Percentiles rank a stretch among this genome's conserved stretches.
These are phyloP conservation scores for Lepraria neglecta DNA, from an alignment of 495 filamentous ascomycete genomes.

Conservation along the genomic window DNA sequence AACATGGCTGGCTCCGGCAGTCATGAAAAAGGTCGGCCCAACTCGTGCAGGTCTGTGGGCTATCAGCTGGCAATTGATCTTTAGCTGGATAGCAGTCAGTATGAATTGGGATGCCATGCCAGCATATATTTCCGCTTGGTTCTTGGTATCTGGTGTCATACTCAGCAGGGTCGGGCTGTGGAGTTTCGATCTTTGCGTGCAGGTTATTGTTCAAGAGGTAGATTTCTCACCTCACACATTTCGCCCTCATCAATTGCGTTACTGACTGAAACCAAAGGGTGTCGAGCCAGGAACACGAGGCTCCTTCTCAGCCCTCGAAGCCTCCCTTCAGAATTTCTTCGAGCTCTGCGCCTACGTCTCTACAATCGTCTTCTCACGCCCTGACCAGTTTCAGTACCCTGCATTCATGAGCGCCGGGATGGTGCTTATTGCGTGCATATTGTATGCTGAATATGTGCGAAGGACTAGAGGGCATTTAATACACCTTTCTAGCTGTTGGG, in stretches of 20 bases:
- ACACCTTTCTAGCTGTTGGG: slow-evolving; percentile 2
- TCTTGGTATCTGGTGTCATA: slow-evolving; percentile 46
- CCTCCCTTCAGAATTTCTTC: slow-evolving; percentile 57
- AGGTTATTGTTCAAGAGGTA: slow-evolving; percentile 61
- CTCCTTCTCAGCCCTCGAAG: slow-evolving; percentile 56
- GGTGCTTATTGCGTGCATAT: slow-evolving; percentile 41
- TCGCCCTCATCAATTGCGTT: not conserved
- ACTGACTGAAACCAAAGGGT: slow-evolving; percentile 33
- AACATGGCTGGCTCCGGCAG: slow-evolving; percentile 24
- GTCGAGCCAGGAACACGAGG: slow-evolving; percentile 46
- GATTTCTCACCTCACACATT: slow-evolving; percentile 18
- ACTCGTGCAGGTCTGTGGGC: slow-evolving; percentile 59
- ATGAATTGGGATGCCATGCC: slow-evolving; percentile 37
- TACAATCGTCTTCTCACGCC: slow-evolving; percentile 53
- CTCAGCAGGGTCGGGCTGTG: slow-evolving; percentile 60
- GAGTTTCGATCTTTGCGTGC: slow-evolving; percentile 61
- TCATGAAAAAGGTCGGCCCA: slow-evolving; percentile 51
- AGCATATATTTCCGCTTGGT: slow-evolving; percentile 36
- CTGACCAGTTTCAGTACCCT: slow-evolving; percentile 56
- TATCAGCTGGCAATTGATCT: slow-evolving; percentile 54
- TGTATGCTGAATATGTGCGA: slow-evolving; percentile 53
- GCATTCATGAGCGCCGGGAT: slow-evolving; percentile 51
- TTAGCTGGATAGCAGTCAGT: slow-evolving; percentile 39
- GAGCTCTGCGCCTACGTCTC: slow-evolving; percentile 56
- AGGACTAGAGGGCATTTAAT: slow-evolving; percentile 49